Percentiles rank a stretch among this genome's conserved stretches.
phyloP scores from a whole-genome alignment of 768 basidiomycete species.

The Termitomyces sp. region DNA sequence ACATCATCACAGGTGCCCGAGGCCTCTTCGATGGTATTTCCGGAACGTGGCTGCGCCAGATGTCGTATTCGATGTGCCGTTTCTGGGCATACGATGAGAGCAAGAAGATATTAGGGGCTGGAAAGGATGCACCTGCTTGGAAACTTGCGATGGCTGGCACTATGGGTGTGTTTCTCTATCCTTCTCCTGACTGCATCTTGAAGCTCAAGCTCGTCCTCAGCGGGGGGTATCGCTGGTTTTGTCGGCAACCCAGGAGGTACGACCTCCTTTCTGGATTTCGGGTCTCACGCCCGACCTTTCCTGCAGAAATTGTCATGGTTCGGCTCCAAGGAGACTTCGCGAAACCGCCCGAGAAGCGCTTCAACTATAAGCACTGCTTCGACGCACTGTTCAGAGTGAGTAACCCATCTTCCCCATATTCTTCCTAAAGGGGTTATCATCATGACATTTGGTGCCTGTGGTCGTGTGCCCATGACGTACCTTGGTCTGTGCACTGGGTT shows the following conservation, averaged over 20 bases:
- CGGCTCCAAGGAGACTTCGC: slow-evolving; percentile 89
- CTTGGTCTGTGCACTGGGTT: not conserved
- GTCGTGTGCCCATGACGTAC: slow-evolving; percentile 12
- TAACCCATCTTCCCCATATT: slow-evolving; percentile 16
- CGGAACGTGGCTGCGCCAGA: slow-evolving; percentile 87
- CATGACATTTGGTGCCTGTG: not conserved
- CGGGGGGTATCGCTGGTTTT: slow-evolving; percentile 80
- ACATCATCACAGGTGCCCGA: slow-evolving; percentile 37
- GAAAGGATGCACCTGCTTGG: slow-evolving; percentile 70
- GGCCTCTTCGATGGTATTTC: slow-evolving; percentile 85
- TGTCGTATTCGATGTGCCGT: slow-evolving; percentile 89
- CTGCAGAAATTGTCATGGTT: slow-evolving; percentile 75
- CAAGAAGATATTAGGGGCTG: slow-evolving; percentile 76
- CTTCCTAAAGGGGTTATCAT: slow-evolving; percentile 8
- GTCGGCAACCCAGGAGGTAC: slow-evolving; percentile 85
- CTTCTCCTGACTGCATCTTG: not conserved
- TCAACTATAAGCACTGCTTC: slow-evolving; percentile 87
- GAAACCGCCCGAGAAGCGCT: slow-evolving; percentile 80
- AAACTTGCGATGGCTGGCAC: slow-evolving; percentile 76
- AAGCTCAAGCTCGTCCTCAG: slow-evolving; percentile 29
- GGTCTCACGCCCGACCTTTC: not conserved
- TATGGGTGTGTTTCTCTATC: slow-evolving; percentile 60
- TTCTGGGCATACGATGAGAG: slow-evolving; percentile 93
- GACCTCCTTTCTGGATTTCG: not conserved
- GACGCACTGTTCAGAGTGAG: slow-evolving; percentile 82